Conservation (phyloP, 2,329 filamentous ascomycete species). For the Paecilomyces sp. region DNA sequence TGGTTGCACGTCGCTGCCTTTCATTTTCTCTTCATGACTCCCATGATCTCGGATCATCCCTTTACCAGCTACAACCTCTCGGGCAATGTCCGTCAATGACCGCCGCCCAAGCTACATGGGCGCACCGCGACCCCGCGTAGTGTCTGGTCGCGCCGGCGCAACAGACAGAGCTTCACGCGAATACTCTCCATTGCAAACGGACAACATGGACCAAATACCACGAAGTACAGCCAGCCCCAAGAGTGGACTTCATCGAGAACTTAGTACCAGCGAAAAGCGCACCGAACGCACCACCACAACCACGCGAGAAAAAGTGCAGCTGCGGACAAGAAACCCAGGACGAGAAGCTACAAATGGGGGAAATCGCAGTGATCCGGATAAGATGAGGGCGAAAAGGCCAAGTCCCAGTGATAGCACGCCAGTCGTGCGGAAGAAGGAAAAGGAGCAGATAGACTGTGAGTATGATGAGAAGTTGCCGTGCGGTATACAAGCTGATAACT, state of each 20-base stretch:
- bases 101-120: constrained; percentile 31
- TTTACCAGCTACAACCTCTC: constrained; percentile 12
- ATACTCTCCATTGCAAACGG: constrained; percentile 22
- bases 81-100: constrained; percentile 34
- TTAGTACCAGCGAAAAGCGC: constrained; percentile 31
- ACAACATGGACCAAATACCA: constrained; percentile 24
- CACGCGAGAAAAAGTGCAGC: constrained; percentile 56
- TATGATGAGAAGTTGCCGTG: constrained; percentile 2
- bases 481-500: constrained; percentile 6
- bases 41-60: neutral
- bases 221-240: constrained; percentile 25
- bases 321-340: constrained; percentile 53
- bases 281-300: constrained; percentile 45
- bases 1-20: neutral
- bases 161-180: constrained; percentile 20
- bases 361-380: constrained; percentile 28
- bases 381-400: constrained; percentile 20
- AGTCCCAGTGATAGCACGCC: constrained; percentile 17
- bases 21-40: constrained; percentile 4
- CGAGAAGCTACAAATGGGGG: constrained; percentile 30
- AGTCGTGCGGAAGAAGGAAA: constrained; percentile 23
- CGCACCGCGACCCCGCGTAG: constrained; percentile 32
- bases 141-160: constrained; percentile 31
- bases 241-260: constrained; percentile 24
- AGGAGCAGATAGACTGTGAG: constrained; percentile 24